Evolutionary conservation across 192 early-diverging fungal species (phyloP), one percentile per base, ranked within the genome.

Genomic region (Phycomyces blakesleeanus): DNA sequence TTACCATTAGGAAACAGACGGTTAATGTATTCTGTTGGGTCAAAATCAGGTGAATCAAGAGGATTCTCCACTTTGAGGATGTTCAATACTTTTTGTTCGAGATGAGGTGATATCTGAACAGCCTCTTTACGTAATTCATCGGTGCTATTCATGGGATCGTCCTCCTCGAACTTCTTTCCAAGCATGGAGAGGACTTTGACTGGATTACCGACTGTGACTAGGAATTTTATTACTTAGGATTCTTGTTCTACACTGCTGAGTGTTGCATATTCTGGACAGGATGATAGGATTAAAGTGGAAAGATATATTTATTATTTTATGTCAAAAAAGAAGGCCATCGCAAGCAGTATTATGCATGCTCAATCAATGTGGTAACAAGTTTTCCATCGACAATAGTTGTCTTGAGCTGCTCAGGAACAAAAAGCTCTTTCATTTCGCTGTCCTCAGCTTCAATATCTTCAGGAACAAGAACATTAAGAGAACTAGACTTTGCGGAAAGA

Each of bases 341-440:
- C 3, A 2, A 7, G 18, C 15, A 47, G 11, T 3, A n/a, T 12
- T 47, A 47, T 47, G 83, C 67, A 75, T 98, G 97, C 72, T 97
- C 93, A 18, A 97, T 89, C 38, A 92, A 78, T 16, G 76, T 79
- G 37, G 92, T 95, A 25, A 91, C 81, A 12, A 96, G 78, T 73
- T 89, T 91, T 39, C 91, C 90, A 61, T 89, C 55, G 70, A 84
- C 82, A 73, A 98, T 80, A n/a, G 85, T 83, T 20, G 87, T 94
- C 82, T 92, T 91, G 59, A 95, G 82, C 78, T 97, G 95, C 71
- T 98, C 97, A 38, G 94, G 88, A 11, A 98, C 79, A 25, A 95
- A 89, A 59, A 85, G 78, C 80, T 98, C 97, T 22, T 79, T 77
- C 72, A 75, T 96, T 11, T 90, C 89, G n/a, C 76, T 80, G 66